Base-by-base conservation (phyloP, 2,329 filamentous ascomycete species). In the Purpureocillium takamizusanense region DNA sequence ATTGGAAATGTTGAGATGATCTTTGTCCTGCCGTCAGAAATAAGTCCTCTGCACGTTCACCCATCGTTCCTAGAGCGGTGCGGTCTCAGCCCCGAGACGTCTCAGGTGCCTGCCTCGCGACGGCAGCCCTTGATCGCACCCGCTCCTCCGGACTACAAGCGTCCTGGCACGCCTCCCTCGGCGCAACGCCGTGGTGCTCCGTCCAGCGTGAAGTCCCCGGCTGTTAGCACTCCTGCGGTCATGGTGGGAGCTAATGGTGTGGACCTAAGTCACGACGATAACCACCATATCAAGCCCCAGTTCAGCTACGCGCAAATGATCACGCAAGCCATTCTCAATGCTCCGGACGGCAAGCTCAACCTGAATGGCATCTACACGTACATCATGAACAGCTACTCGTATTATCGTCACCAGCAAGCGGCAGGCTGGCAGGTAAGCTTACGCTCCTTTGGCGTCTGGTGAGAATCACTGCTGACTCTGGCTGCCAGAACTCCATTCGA, bases 291-390 rank as follows among this genome's bases (percentile, higher is more conserved):
- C 54, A 98, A 98, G 60, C 94, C 92, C 2, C 86, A 89, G 33
- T 95, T 86, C 60, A 97, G 90, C 59, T 98, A 98, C 61, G 89
- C 92, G 3, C 87, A 94, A 56, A 79, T 98, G 69, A 98, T 98
- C 47, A 92, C 88, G 1, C 92, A 97, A 63, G 92, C 92, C 1
- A 97, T 98, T 46, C 73, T 95, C 48, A 85, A 84, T 28, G 89
- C 83, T 3, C 70, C 78, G 1, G 88, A 95, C 42, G 83, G 94
- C 57, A 94, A 94, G 60, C 72, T 95, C 38, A 95, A 92, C 3
- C 64, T 98, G 35, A 84, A 83, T 51, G 89, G 86, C 49, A 98
- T 98, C 40, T 98, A 98, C 63, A 83, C 80, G 37, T 95, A 83
- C 64, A 97, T 98, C 55, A 92, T 81, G 64, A 78, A 80, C 4